Evolutionary conservation across 768 basidiomycete species (phyloP).

Genomic region (Podaxis mareebaensis): DNA sequence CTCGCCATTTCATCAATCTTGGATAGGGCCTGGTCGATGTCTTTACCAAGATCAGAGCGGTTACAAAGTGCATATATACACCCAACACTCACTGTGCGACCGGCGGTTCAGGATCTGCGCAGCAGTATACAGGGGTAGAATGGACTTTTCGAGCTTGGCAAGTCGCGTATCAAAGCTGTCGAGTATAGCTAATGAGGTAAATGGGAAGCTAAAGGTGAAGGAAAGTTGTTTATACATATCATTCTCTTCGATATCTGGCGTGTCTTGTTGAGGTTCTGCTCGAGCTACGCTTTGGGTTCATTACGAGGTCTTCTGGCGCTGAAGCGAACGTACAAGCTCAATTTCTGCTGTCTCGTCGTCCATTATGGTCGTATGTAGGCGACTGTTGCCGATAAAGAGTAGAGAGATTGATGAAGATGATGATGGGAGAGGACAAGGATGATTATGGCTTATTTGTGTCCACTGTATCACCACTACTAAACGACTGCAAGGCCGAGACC

Average conservation of each 20-base stretch:
- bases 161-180: conserved; percentile 83
- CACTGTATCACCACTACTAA: no score
- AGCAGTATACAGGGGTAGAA: conserved; percentile 77
- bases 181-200: conserved; percentile 64
- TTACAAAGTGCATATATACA: neutral
- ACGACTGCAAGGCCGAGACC: no score
- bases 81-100: conserved; percentile 58
- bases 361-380: conserved; percentile 27
- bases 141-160: conserved; percentile 82
- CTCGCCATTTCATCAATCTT: conserved; percentile 82
- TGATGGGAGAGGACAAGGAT: neutral
- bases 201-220: conserved; percentile 17
- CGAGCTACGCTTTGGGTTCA: conserved; percentile 52
- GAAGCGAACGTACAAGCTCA: conserved; percentile 50
- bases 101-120: conserved; percentile 75
- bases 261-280: conserved; percentile 87
- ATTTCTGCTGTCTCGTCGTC: conserved; percentile 75
- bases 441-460: no score
- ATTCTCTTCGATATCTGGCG: conserved; percentile 83
- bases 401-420: no score
- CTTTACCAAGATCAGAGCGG: conserved; percentile 34
- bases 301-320: neutral
- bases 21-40: conserved; percentile 75
- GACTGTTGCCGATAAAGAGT: no score
- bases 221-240: conserved; percentile 59